Percentiles rank a stretch among this genome's conserved stretches.
Evolutionary conservation across 2,329 filamentous ascomycete genomes (phyloP).

Genomic region (Botrytis pseudocinerea): DNA sequence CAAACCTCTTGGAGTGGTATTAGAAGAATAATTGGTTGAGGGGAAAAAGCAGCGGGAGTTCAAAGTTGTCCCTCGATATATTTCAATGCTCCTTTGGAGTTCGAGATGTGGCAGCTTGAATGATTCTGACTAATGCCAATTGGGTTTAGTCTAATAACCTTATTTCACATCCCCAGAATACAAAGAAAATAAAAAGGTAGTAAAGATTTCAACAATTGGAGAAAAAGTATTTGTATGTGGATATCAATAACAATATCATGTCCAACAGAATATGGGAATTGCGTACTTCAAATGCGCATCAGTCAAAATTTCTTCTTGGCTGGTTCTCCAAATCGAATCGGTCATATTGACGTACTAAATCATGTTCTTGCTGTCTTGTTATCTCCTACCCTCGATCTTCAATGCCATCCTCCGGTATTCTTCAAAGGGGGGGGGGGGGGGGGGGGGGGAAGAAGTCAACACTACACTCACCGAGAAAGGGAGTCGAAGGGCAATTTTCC

Average conservation of each 20-base stretch:
- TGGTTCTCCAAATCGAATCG: not conserved
- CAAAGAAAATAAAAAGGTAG: not conserved
- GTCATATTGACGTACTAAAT: not conserved
- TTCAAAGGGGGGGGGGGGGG: no score
- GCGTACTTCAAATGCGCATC: not conserved
- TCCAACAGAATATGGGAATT: not conserved
- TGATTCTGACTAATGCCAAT: slow-evolving; percentile 25
- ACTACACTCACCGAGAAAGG: not conserved
- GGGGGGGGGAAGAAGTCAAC: no score
- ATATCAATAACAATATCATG: not conserved
- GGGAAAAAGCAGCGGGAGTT: not conserved
- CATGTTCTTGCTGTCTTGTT: not conserved
- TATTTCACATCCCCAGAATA: slow-evolving; percentile 5
- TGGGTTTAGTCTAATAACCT: slow-evolving; percentile 18
- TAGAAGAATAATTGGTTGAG: not conserved
- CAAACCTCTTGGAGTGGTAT: not conserved
- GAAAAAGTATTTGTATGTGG: no score
- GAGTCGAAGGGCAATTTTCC: not conserved
- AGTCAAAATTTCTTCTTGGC: not conserved
- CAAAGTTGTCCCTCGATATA: slow-evolving; percentile 5
- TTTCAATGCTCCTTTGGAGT: slow-evolving; percentile 17
- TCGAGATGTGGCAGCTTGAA: slow-evolving; percentile 25
- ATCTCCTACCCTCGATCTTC: not conserved
- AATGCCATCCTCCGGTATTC: not conserved
- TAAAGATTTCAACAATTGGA: not conserved